phyloP scores from a whole-genome alignment of 192 early-diverging fungal genomes.

The Backusella tarrabulga region DNA sequence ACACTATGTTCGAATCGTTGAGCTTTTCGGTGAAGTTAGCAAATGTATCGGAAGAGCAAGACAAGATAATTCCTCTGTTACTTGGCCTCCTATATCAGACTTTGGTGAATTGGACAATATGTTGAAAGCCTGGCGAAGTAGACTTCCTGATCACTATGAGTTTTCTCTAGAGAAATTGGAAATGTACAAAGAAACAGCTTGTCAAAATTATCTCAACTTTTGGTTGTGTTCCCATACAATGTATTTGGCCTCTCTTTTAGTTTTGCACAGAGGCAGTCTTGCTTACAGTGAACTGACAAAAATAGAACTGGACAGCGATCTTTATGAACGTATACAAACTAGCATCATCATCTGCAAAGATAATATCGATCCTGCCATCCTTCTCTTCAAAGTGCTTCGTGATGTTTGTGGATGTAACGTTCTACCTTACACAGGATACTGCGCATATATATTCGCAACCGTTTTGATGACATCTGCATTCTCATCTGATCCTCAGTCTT shows the following conservation, averaged over 20 bases:
- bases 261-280: constrained; percentile 27
- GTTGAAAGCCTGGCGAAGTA: constrained; percentile 15
- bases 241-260: constrained; percentile 23
- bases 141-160: constrained; percentile 9
- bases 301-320: background rate
- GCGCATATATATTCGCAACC: constrained; percentile 33
- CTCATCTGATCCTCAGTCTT: constrained; percentile 11
- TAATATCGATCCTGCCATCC: constrained; percentile 20
- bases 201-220: constrained; percentile 20
- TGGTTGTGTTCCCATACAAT: constrained; percentile 24
- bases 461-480: constrained; percentile 31
- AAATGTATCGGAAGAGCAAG: constrained; percentile 23
- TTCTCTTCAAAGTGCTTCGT: constrained; percentile 16
- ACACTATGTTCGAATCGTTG: constrained; percentile 11
- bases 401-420: constrained; percentile 26
- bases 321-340: constrained; percentile 8
- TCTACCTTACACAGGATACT: constrained; percentile 29
- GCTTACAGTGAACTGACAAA: constrained; percentile 20
- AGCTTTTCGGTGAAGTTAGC: constrained; percentile 33
- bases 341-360: constrained; percentile 24
- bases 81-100: constrained; percentile 31
- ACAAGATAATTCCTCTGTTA: background rate
- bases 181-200: constrained; percentile 14
- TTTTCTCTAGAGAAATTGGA: constrained; percentile 6
- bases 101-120: constrained; percentile 14